Evolutionary conservation across 2,329 filamentous ascomycete genomes (phyloP).

Genomic region (Colletotrichum chlorophyti): DNA sequence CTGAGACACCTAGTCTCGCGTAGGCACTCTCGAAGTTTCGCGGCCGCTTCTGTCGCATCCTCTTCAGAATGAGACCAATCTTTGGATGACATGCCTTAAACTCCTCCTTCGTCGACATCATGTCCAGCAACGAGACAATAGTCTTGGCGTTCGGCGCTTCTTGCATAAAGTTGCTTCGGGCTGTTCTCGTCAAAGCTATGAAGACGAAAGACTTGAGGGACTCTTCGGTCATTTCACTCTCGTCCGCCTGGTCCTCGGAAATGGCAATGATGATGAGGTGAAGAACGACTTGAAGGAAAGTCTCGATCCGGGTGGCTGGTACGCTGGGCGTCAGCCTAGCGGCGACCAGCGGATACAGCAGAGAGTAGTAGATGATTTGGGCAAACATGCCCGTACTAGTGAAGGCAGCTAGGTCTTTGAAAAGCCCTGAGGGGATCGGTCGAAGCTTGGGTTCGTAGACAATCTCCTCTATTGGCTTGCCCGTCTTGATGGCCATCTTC

Average conservation of each 20-base stretch:
- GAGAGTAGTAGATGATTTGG: conserved; percentile 86
- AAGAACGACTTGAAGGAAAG: conserved; percentile 88
- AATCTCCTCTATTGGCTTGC: conserved; percentile 80
- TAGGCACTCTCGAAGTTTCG: conserved; percentile 75
- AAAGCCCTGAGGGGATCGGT: conserved; percentile 78
- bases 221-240: conserved; percentile 55
- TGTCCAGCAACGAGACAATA: conserved; percentile 68
- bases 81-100: conserved; percentile 86
- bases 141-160: conserved; percentile 64
- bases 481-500: conserved; percentile 86
- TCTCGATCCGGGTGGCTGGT: conserved; percentile 83
- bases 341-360: conserved; percentile 80
- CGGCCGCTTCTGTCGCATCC: conserved; percentile 84
- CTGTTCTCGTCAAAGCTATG: conserved; percentile 70
- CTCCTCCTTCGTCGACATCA: conserved; percentile 71
- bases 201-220: conserved; percentile 72
- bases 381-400: conserved; percentile 86
- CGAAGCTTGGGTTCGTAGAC: conserved; percentile 90
- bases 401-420: conserved; percentile 77
- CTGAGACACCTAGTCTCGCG: conserved; percentile 66
- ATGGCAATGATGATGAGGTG: conserved; percentile 88
- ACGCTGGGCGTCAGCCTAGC: conserved; percentile 75
- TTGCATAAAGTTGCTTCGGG: conserved; percentile 66
- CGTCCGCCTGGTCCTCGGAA: conserved; percentile 75
- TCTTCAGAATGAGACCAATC: conserved; percentile 81